Evolutionary conservation across 768 basidiomycete genomes (phyloP).

Genomic region (Lactarius akahatsu): DNA sequence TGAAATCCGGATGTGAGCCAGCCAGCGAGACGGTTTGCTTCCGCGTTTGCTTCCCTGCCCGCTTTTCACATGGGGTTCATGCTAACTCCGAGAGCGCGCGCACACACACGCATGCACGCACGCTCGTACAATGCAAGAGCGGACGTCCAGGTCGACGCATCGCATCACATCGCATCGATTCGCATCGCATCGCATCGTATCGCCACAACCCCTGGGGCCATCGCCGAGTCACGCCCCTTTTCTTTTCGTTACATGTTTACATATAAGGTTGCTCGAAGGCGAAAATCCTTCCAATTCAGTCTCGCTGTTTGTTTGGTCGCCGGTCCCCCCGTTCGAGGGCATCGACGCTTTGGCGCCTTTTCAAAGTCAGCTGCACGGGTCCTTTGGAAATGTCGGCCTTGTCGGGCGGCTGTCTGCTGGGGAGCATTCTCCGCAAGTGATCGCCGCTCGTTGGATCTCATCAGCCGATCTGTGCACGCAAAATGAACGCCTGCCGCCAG

Average conservation of each 20-base stretch:
- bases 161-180: neutral
- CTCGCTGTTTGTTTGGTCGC: slow-evolving; percentile 27
- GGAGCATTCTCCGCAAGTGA: slow-evolving; percentile 10
- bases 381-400: neutral
- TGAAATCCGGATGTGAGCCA: slow-evolving; percentile 10
- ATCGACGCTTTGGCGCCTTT: slow-evolving; percentile 8
- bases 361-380: slow-evolving; percentile 4
- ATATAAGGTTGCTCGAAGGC: slow-evolving; percentile 30
- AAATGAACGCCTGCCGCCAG: slow-evolving; percentile 22
- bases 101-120: neutral
- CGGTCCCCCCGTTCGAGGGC: slow-evolving; percentile 12
- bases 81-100: slow-evolving; percentile 12
- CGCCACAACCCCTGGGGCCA: slow-evolving; percentile 18
- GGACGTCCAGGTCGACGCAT: neutral
- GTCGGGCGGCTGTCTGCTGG: slow-evolving; percentile 11
- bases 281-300: slow-evolving; percentile 30
- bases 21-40: slow-evolving; percentile 9
- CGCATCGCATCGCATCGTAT: slow-evolving; percentile 1
- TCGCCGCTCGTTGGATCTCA: slow-evolving; percentile 21
- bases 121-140: neutral
- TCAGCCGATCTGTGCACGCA: slow-evolving; percentile 22
- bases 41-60: slow-evolving; percentile 8
- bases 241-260: slow-evolving; percentile 7
- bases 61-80: slow-evolving; percentile 16
- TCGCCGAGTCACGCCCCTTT: slow-evolving; percentile 11